Percentiles rank a stretch among this genome's conserved stretches.
Conservation (phyloP, 2,329 filamentous ascomycete species). For the Pseudocercospora eumusae region DNA sequence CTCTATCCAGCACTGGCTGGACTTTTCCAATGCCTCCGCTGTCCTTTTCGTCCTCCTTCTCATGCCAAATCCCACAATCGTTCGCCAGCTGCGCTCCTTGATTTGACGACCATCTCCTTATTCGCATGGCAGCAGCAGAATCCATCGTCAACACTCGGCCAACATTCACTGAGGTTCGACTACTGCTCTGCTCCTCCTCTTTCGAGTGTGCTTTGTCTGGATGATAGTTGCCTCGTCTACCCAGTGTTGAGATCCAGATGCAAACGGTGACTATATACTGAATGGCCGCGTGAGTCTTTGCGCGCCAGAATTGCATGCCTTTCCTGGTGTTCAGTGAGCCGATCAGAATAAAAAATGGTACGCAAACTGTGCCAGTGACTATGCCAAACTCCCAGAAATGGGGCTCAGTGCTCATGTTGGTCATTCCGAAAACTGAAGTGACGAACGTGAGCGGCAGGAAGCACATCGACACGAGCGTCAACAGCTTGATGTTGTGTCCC, state of each 20-base stretch:
- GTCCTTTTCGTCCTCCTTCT: not conserved
- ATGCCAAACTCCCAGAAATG: slow-evolving; percentile 45
- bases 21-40: not conserved
- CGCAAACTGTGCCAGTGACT: slow-evolving; percentile 46
- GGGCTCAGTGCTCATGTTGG: slow-evolving; percentile 45
- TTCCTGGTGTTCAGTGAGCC: slow-evolving; percentile 47
- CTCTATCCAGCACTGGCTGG: not conserved
- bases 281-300: slow-evolving; percentile 19
- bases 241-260: slow-evolving; percentile 36
- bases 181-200: not conserved
- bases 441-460: slow-evolving; percentile 65
- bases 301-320: slow-evolving; percentile 43
- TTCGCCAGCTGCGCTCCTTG: not conserved
- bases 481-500: slow-evolving; percentile 62
- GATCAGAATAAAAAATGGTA: slow-evolving; percentile 51
- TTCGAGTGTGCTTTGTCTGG: not conserved
- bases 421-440: slow-evolving; percentile 59
- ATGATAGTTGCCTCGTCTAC: not conserved
- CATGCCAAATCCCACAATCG: not conserved
- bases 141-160: not conserved
- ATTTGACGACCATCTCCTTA: slow-evolving; percentile 10
- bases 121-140: not conserved
- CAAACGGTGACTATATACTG: slow-evolving; percentile 2
- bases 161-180: slow-evolving; percentile 1
- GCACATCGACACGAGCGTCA: slow-evolving; percentile 63